Conservation (phyloP, 805 yeast genomes). For the Wickerhamiella sorbophila region DNA sequence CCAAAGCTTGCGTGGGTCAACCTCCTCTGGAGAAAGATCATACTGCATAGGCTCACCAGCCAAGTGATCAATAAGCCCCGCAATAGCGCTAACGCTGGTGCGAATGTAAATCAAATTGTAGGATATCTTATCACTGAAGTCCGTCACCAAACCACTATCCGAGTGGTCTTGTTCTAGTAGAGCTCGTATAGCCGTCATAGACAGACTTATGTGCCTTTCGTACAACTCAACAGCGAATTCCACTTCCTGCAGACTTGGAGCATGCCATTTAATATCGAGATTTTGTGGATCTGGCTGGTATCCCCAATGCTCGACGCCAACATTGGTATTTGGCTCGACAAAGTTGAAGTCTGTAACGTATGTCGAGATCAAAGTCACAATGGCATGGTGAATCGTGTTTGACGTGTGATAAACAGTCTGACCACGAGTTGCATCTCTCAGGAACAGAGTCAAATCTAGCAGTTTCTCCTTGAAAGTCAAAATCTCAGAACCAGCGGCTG, state of each 20-base stretch:
- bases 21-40: conserved; percentile 3
- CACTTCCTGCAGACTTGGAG: conserved; percentile 45
- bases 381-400: conserved; percentile 49
- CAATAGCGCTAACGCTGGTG: conserved; percentile 51
- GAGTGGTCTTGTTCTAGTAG: conserved; percentile 14
- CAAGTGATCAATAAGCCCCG: conserved; percentile 55
- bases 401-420: conserved; percentile 51
- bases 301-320: conserved; percentile 30
- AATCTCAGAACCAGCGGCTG: conserved; percentile 46
- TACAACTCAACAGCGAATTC: conserved; percentile 48
- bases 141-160: conserved; percentile 7
- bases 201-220: conserved; percentile 29
- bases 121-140: conserved; percentile 38
- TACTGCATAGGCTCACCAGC: conserved; percentile 1
- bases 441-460: conserved; percentile 30
- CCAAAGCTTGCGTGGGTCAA: conserved; percentile 23
- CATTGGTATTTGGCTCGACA: conserved; percentile 7
- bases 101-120: conserved; percentile 43
- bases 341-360: conserved; percentile 16
- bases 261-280: conserved; percentile 57
- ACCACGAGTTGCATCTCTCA: conserved; percentile 39
- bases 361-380: conserved; percentile 49
- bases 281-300: conserved; percentile 13
- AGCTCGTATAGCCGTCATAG: conserved; percentile 16
- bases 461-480: conserved; percentile 34